These are phyloP conservation scores for Blastomyces percursus DNA, from an alignment of 2,329 filamentous ascomycete genomes.

Conservation along the genomic window DNA sequence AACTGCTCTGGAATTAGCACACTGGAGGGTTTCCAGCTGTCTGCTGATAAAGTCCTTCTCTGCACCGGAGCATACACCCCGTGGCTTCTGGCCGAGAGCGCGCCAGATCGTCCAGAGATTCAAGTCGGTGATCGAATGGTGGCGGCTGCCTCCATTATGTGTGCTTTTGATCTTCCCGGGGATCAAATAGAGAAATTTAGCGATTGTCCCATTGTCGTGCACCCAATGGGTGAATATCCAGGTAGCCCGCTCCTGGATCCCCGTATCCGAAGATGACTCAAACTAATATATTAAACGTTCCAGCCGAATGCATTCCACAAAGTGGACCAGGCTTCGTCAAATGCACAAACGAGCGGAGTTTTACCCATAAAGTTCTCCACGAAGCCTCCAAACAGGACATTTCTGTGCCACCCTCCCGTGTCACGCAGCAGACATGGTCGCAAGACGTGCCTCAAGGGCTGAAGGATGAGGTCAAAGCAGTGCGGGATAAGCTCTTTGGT, in stretches of 20 bases:
- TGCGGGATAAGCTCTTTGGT: constrained; percentile 3
- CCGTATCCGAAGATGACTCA: neutral
- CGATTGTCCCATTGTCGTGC: constrained; percentile 4
- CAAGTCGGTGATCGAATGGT: constrained; percentile 38
- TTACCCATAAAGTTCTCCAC: constrained; percentile 6
- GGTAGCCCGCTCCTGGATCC: neutral
- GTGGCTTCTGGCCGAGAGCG: constrained; percentile 31
- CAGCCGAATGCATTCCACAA: constrained; percentile 8
- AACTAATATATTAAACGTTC: neutral
- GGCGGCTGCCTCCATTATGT: constrained; percentile 23
- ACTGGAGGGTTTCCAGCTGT: constrained; percentile 11
- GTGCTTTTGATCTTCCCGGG: constrained; percentile 4
- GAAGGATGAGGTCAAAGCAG: constrained; percentile 4
- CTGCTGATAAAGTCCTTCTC: constrained; percentile 16
- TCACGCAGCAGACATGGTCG: neutral
- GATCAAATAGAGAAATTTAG: constrained; percentile 7
- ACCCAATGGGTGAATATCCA: constrained; percentile 4
- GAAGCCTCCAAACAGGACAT: constrained; percentile 1
- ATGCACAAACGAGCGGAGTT: constrained; percentile 8
- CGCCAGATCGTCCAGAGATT: constrained; percentile 25
- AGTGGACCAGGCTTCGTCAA: neutral
- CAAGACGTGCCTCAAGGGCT: constrained; percentile 4
- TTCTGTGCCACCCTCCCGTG: constrained; percentile 3
- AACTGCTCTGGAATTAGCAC: constrained; percentile 20
- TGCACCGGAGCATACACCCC: constrained; percentile 19